These are phyloP conservation scores for Carex pumila DNA, from an alignment of 176 grass and related monocot species.

Conservation along the genomic window DNA sequence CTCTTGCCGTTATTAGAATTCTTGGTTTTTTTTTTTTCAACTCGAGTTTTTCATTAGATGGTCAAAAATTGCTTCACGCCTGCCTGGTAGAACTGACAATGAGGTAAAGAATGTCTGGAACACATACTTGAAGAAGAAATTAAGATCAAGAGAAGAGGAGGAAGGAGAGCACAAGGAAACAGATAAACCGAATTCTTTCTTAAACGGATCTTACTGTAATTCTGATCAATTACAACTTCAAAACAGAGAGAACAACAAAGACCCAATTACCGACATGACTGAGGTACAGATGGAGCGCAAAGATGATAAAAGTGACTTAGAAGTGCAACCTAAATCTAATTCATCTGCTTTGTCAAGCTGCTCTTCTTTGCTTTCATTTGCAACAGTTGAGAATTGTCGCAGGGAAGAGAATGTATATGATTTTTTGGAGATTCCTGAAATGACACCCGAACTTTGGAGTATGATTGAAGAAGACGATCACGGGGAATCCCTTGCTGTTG, in stretches of 20 bases:
- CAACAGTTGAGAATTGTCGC: conserved; percentile 3
- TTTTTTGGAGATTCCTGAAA: conserved; percentile 44
- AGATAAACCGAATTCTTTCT: not conserved
- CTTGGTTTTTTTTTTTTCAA: not conserved
- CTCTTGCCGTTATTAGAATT: not conserved
- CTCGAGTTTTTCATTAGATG: conserved; percentile 31
- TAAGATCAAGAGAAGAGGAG: conserved; percentile 8
- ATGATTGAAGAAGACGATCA: conserved; percentile 35
- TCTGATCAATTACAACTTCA: conserved; percentile 13
- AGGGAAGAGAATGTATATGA: not conserved
- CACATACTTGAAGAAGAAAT: conserved; percentile 85
- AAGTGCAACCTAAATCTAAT: conserved; percentile 27
- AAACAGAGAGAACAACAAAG: conserved; percentile 34
- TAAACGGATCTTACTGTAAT: not conserved
- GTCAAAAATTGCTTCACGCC: conserved; percentile 76
- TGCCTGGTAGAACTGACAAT: conserved; percentile 88
- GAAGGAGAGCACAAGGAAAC: not conserved
- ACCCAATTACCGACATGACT: not conserved
- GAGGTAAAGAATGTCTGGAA: conserved; percentile 99
- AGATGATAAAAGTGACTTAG: conserved; percentile 12
- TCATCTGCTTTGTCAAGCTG: conserved; percentile 14
- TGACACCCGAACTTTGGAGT: conserved; percentile 52
- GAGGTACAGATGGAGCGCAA: not conserved
- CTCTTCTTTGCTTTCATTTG: conserved; percentile 43
- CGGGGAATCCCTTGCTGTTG: not conserved